Percentiles rank a stretch among this genome's conserved stretches.
Conservation (phyloP, 2,329 filamentous ascomycete genomes). For the Fonsecaea multimorphosa region DNA sequence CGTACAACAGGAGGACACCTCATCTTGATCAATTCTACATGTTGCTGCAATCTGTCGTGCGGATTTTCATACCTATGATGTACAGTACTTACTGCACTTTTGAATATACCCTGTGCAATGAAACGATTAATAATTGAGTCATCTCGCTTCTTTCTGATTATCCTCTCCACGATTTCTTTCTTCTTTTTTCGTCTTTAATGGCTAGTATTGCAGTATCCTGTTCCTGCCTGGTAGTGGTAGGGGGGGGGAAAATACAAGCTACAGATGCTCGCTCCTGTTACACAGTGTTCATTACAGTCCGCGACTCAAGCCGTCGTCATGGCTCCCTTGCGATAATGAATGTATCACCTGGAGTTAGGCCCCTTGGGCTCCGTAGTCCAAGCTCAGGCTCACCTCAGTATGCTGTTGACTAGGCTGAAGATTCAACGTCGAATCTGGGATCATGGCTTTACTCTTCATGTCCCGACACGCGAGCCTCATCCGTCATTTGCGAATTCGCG, state of each 20-base stretch:
- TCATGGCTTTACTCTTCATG: not conserved
- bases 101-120: not conserved
- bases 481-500: not conserved
- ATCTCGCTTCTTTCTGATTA: not conserved
- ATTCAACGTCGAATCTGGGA: not conserved
- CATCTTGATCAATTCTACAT: not conserved
- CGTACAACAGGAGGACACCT: not conserved
- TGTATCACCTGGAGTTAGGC: not conserved
- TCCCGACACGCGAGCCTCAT: not conserved
- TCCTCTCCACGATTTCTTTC: not conserved
- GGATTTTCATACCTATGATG: not conserved
- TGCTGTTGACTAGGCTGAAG: not conserved
- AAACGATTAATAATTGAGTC: not conserved
- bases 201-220: not conserved
- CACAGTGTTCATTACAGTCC: not conserved
- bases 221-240: not conserved
- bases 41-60: not conserved
- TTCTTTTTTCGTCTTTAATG: not conserved
- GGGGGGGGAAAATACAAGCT: conserved; percentile 7
- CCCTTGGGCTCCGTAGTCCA: not conserved
- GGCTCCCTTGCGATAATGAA: not conserved
- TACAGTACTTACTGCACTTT: not conserved
- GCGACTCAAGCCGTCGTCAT: not conserved
- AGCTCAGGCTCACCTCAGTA: not conserved
- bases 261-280: not conserved